Conservation (phyloP, 1,139 yeast genomes). For the Candida labiduridarum region DNA sequence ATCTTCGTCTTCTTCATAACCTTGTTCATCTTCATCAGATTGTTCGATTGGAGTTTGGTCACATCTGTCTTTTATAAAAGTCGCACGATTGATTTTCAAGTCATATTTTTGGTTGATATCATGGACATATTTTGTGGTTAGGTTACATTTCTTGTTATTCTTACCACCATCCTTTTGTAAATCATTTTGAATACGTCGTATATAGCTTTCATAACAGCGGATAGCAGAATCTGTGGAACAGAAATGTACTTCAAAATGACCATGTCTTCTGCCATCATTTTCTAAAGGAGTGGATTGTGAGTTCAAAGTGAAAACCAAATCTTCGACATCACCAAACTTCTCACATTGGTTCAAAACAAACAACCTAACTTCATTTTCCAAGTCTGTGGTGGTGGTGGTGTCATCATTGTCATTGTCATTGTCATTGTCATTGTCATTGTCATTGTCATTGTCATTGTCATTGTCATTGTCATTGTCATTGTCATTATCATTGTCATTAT, state of each 20-base stretch:
- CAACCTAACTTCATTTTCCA: constrained; percentile 5
- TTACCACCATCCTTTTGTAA: constrained; percentile 21
- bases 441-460: constrained; percentile 8
- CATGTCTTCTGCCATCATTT: constrained; percentile 9
- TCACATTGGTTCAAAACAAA: constrained; percentile 25
- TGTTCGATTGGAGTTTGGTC: constrained; percentile 27
- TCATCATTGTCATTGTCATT: constrained; percentile 9
- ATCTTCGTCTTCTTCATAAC: background rate
- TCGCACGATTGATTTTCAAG: constrained; percentile 20
- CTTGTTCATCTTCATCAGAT: background rate
- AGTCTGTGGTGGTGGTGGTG: background rate
- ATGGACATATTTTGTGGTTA: constrained; percentile 6
- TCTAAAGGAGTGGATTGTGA: background rate
- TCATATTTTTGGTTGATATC: constrained; percentile 14
- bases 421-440: constrained; percentile 9
- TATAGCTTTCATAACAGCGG: constrained; percentile 36
- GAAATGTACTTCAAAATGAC: constrained; percentile 33
- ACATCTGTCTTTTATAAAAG: constrained; percentile 42
- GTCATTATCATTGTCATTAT: constrained; percentile 9
- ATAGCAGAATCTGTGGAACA: constrained; percentile 46
- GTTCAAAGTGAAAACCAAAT: constrained; percentile 20
- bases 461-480: constrained; percentile 9
- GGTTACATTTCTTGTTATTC: constrained; percentile 16
- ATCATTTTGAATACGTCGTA: constrained; percentile 28
- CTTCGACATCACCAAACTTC: constrained; percentile 41